Conservation (phyloP, 192 early-diverging fungal genomes). For the Chytriomyces confervae region DNA sequence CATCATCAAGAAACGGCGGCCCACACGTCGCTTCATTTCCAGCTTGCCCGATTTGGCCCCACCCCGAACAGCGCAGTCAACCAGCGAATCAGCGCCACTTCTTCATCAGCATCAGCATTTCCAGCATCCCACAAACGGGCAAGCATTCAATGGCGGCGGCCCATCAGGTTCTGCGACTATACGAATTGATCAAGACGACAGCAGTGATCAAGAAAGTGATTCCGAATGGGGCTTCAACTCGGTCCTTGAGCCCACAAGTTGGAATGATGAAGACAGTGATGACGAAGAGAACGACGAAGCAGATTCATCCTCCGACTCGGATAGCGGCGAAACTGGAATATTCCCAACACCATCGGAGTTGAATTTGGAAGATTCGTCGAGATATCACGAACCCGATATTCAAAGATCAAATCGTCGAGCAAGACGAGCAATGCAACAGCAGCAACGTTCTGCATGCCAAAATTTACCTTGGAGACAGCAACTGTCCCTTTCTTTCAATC, state of each 20-base stretch:
- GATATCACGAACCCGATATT: no score
- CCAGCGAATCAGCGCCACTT: neutral
- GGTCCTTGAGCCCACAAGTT: neutral
- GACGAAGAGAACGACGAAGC: neutral
- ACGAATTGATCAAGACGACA: neutral
- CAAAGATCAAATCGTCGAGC: neutral
- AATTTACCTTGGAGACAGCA: no score
- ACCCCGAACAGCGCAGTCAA: neutral
- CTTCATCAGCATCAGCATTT: neutral
- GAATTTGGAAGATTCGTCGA: no score
- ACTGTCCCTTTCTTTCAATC: neutral
- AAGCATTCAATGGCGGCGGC: neutral
- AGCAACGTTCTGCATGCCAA: neutral
- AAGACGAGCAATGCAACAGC: neutral
- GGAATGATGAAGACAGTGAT: conserved; percentile 28
- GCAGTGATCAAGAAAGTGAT: neutral
- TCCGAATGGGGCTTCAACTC: neutral
- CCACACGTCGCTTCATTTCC: conserved; percentile 24
- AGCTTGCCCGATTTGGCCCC: conserved; percentile 35
- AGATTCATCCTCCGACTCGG: neutral
- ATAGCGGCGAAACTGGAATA: neutral
- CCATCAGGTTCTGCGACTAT: neutral
- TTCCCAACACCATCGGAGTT: neutral
- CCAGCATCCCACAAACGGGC: neutral
- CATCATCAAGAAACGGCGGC: conserved; percentile 68